phyloP scores from a whole-genome alignment of 2,329 filamentous ascomycete species.

The Colletotrichum sp. region DNA sequence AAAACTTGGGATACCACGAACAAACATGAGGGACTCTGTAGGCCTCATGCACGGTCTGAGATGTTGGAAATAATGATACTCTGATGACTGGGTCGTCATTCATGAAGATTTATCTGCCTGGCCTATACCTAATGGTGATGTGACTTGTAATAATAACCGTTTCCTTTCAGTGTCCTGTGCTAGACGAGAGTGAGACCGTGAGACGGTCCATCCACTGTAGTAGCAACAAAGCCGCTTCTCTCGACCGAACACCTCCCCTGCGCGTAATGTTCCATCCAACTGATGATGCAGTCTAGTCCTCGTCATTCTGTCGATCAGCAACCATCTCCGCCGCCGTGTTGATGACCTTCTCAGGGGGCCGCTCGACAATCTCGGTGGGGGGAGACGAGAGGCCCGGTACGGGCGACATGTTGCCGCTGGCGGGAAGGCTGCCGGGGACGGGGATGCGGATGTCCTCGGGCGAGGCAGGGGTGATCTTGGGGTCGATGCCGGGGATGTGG shows the following conservation, averaged over 20 bases:
- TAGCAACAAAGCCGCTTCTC: not conserved
- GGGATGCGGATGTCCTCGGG: constrained; percentile 84
- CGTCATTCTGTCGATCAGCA: constrained; percentile 57
- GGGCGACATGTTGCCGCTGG: constrained; percentile 48
- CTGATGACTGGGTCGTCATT: constrained; percentile 9
- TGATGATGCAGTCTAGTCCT: constrained; percentile 43
- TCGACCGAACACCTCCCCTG: not conserved
- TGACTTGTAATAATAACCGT: not conserved
- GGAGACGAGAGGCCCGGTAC: constrained; percentile 55
- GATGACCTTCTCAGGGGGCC: constrained; percentile 53
- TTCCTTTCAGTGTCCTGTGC: not conserved
- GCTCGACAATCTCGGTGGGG: constrained; percentile 47
- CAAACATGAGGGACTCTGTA: not conserved
- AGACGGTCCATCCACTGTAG: not conserved
- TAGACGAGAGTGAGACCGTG: not conserved
- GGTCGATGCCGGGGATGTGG: constrained; percentile 74
- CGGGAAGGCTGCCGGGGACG: constrained; percentile 56
- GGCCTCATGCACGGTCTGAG: not conserved
- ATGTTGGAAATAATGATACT: constrained; percentile 1
- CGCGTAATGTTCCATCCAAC: not conserved
- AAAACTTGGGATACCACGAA: constrained; percentile 11
- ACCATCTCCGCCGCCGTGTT: constrained; percentile 56
- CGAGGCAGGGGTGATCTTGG: constrained; percentile 74
- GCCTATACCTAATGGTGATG: not conserved
- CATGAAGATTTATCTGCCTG: not conserved